These are phyloP conservation scores for Suillus americanus DNA, from an alignment of 768 basidiomycete genomes.

Conservation along the genomic window DNA sequence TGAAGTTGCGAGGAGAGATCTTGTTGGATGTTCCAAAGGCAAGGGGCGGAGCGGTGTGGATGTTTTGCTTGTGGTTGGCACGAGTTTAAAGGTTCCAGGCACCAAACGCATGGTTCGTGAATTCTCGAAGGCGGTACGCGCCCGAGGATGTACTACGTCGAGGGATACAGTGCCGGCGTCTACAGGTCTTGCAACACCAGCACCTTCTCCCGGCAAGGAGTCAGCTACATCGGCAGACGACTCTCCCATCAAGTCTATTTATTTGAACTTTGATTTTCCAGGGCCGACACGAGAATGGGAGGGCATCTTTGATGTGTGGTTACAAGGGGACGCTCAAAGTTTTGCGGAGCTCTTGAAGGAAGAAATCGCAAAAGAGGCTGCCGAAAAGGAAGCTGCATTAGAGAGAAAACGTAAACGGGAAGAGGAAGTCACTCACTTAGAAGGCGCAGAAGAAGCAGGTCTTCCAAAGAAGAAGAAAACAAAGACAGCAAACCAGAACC, in stretches of 20 bases:
- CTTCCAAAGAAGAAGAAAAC: conserved; percentile 15
- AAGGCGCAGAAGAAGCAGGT: conserved; percentile 4
- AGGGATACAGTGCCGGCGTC: conserved; percentile 29
- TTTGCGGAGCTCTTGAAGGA: conserved; percentile 65
- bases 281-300: conserved; percentile 86
- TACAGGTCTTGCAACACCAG: conserved; percentile 40
- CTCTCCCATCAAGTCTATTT: conserved; percentile 63
- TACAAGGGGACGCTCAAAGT: conserved; percentile 82
- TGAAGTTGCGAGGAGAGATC: conserved; percentile 75
- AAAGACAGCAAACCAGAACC: conserved; percentile 18
- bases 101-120: conserved; percentile 91
- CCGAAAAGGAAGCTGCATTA: conserved; percentile 49
- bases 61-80: conserved; percentile 85
- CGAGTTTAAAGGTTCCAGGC: conserved; percentile 85
- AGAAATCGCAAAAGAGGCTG: conserved; percentile 56
- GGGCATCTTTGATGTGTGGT: conserved; percentile 86
- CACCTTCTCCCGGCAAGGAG: conserved; percentile 46
- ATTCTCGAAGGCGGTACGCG: conserved; percentile 74
- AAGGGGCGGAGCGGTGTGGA: conserved; percentile 77
- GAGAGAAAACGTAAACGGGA: conserved; percentile 61
- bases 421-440: conserved; percentile 35
- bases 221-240: conserved; percentile 43
- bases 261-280: conserved; percentile 86
- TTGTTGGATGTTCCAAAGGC: conserved; percentile 67
- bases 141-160: conserved; percentile 40